A percentile compares a stretch with the other conserved stretches of the same genome.
phyloP scores from a whole-genome alignment of 371 early-diverging fungal genomes.

The Mortierella sp. region DNA sequence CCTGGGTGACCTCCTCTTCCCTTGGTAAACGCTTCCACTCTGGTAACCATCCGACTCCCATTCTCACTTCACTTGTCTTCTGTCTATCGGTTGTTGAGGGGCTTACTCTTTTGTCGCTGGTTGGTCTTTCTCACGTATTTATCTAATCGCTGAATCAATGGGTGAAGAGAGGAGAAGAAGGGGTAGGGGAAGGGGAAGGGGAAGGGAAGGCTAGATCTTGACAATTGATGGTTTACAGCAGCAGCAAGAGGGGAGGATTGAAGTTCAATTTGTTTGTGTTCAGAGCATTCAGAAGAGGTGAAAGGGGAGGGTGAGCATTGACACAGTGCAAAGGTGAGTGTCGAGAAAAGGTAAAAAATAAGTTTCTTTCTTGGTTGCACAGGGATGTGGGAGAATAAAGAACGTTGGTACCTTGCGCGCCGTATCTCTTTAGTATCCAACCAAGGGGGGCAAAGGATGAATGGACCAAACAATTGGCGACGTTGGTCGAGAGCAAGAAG shows the following conservation, averaged over 20 bases:
- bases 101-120: not conserved
- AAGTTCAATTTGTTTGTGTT: not conserved
- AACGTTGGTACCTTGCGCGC: not conserved
- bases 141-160: not conserved
- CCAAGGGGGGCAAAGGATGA: not conserved
- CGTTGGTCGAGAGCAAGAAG: not conserved
- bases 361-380: not conserved
- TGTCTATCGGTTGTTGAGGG: not conserved
- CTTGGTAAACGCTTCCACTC: too few species aligned
- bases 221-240: not conserved
- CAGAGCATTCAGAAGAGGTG: not conserved
- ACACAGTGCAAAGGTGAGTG: not conserved
- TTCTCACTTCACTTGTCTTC: not conserved
- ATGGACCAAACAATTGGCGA: too few species aligned
- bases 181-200: not conserved
- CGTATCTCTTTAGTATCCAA: not conserved
- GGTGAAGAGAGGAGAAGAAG: not conserved
- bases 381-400: not conserved
- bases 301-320: not conserved
- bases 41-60: not conserved
- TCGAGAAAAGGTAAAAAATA: not conserved
- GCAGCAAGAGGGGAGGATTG: not conserved
- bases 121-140: not conserved
- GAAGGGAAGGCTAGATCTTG: not conserved
- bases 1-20: too few species aligned